Evolutionary conservation across 768 basidiomycete genomes (phyloP).

Genomic region (Pisolithus albus): DNA sequence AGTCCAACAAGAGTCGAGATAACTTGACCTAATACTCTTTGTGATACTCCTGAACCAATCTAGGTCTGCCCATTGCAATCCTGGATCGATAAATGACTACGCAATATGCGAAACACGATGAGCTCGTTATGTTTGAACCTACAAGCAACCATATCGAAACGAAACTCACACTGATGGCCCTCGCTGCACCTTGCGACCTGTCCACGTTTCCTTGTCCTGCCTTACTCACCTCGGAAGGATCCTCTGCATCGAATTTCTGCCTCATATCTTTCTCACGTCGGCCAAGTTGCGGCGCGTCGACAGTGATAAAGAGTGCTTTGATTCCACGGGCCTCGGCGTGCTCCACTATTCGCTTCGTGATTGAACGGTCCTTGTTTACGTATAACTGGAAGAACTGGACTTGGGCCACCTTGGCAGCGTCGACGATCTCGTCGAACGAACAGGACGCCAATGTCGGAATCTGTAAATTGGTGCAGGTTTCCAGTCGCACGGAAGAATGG

Average conservation of each 20-base stretch:
- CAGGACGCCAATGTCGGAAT: conserved; percentile 90
- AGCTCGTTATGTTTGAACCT: background rate
- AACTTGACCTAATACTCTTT: conserved; percentile 44
- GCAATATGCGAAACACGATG: background rate
- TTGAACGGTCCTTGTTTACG: conserved; percentile 79
- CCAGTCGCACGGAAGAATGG: background rate
- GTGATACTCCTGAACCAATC: conserved; percentile 73
- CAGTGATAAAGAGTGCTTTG: conserved; percentile 89
- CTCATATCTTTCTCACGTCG: conserved; percentile 95
- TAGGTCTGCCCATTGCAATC: conserved; percentile 67
- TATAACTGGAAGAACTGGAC: conserved; percentile 78
- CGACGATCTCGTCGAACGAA: conserved; percentile 89
- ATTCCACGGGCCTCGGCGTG: conserved; percentile 83
- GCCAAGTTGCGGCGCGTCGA: conserved; percentile 90
- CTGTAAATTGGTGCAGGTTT: conserved; percentile 30
- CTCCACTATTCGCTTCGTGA: conserved; percentile 76
- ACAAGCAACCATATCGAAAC: background rate
- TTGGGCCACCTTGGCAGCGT: conserved; percentile 70
- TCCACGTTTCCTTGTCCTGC: conserved; percentile 52
- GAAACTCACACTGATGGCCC: conserved; percentile 78
- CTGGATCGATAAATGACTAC: conserved; percentile 92
- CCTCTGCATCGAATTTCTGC: conserved; percentile 85
- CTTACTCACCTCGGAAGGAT: conserved; percentile 36
- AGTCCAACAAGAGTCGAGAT: conserved; percentile 10
- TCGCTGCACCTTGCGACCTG: conserved; percentile 84